Percentiles rank a stretch among this genome's conserved stretches.
Conservation (phyloP, 441 rosid genomes). For the Gossypium davidsonii region DNA sequence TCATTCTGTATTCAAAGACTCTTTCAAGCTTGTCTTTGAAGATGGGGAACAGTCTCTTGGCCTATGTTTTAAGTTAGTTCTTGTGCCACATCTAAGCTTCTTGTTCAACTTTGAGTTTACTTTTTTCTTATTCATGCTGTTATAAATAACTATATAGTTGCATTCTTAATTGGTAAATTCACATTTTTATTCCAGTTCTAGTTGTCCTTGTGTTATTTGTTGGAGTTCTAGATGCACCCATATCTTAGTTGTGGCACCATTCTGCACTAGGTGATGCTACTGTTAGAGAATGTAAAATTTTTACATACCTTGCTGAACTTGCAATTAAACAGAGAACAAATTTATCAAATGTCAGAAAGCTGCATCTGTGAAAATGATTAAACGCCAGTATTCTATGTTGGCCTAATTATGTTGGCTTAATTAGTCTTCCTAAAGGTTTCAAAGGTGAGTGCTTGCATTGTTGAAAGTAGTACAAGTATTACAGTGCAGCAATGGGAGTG, state of each 20-base stretch:
- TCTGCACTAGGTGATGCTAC: neutral
- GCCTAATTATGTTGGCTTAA: neutral
- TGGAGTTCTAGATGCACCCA: neutral
- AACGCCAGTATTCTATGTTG: neutral
- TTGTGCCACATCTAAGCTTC: slow-evolving; percentile 2
- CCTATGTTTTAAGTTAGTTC: slow-evolving; percentile 82
- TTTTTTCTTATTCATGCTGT: neutral
- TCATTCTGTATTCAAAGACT: slow-evolving; percentile 93
- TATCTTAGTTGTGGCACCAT: neutral
- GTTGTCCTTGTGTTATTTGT: neutral
- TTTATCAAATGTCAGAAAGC: neutral
- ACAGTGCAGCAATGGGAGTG: neutral
- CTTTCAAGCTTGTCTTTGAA: slow-evolving; percentile 87
- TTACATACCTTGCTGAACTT: neutral
- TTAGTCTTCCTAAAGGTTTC: neutral
- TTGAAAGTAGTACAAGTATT: neutral
- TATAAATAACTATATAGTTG: slow-evolving; percentile 3
- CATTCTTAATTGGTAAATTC: neutral
- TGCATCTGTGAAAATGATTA: neutral
- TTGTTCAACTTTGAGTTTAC: slow-evolving; percentile 1
- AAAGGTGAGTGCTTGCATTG: neutral
- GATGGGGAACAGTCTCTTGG: slow-evolving; percentile 94
- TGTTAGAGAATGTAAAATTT: neutral
- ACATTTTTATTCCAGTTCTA: neutral
- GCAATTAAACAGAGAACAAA: neutral